Evolutionary conservation across 1,284 basidiomycete species (phyloP).

Genomic region (Apiotrichum mycotoxinovorans): DNA sequence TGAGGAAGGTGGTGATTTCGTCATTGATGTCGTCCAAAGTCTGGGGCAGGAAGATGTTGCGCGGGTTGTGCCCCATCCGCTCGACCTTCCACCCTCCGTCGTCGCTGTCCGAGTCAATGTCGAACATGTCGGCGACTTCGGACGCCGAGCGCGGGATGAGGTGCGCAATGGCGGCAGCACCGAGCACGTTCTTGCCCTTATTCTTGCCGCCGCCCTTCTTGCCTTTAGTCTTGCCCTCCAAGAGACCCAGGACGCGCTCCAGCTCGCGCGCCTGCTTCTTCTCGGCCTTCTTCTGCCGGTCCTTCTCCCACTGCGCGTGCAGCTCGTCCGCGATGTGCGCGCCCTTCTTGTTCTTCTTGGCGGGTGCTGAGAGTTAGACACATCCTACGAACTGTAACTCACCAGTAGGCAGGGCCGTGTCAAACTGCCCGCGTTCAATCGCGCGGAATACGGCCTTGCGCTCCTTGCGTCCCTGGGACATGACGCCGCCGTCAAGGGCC

Average conservation of each 20-base stretch:
- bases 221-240: slow-evolving; percentile 3
- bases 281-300: slow-evolving; percentile 76
- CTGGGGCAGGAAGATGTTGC: slow-evolving; percentile 8
- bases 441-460: slow-evolving; percentile 63
- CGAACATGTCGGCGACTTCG: slow-evolving; percentile 45
- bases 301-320: slow-evolving; percentile 70
- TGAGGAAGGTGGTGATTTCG: slow-evolving; percentile 67
- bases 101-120: slow-evolving; percentile 30
- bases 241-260: slow-evolving; percentile 46
- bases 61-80: slow-evolving; percentile 3
- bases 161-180: slow-evolving; percentile 36
- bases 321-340: slow-evolving; percentile 62
- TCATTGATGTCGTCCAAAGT: slow-evolving; percentile 54
- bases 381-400: slow-evolving; percentile 9
- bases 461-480: slow-evolving; percentile 55
- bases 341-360: slow-evolving; percentile 52
- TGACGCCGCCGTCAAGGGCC: slow-evolving; percentile 55
- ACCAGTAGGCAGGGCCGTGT: slow-evolving; percentile 49
- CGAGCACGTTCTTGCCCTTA: slow-evolving; percentile 56
- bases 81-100: slow-evolving; percentile 15
- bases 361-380: slow-evolving; percentile 23
- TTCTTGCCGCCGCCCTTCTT: slow-evolving; percentile 52
- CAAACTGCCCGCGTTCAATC: slow-evolving; percentile 61
- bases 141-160: slow-evolving; percentile 39
- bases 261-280: slow-evolving; percentile 63